Conservation (phyloP, 139 green algal species). For the Volvox africanus region DNA sequence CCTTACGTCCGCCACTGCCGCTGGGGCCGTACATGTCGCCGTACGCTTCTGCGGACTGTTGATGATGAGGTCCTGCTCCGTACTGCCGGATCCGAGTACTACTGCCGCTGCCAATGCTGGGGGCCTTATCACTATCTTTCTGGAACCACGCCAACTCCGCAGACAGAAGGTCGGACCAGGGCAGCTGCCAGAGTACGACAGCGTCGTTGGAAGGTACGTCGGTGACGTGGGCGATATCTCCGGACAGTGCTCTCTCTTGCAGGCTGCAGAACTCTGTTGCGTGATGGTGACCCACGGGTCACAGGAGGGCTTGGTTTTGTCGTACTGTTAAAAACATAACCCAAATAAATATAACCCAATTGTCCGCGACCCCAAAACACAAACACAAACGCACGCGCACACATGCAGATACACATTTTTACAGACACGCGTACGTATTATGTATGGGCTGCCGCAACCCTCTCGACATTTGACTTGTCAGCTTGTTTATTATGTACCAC, state of each 20-base stretch:
- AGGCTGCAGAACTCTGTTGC: constrained; percentile 67
- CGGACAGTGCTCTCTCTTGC: constrained; percentile 55
- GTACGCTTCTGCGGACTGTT: background rate
- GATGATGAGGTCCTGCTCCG: background rate
- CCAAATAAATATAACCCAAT: too few relatives aligned
- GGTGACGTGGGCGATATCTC: constrained; percentile 52
- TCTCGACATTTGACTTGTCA: too few relatives aligned
- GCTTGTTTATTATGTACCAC: too few relatives aligned
- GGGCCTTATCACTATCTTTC: background rate
- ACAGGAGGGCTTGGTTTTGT: too few relatives aligned
- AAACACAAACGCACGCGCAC: too few relatives aligned
- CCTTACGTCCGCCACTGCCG: background rate
- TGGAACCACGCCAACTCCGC: constrained; percentile 65
- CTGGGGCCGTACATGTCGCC: background rate
- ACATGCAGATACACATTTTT: too few relatives aligned
- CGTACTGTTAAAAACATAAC: too few relatives aligned
- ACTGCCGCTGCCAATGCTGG: too few relatives aligned
- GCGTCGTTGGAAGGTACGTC: constrained; percentile 54
- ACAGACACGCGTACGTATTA: too few relatives aligned
- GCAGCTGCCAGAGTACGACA: constrained; percentile 62
- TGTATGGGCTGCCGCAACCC: too few relatives aligned
- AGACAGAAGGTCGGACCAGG: constrained; percentile 65
- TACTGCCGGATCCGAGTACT: background rate
- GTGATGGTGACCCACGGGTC: background rate
- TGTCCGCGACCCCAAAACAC: too few relatives aligned